Evolutionary conservation across 2,329 filamentous ascomycete species (phyloP).

Genomic region (Lachnellula suecica): DNA sequence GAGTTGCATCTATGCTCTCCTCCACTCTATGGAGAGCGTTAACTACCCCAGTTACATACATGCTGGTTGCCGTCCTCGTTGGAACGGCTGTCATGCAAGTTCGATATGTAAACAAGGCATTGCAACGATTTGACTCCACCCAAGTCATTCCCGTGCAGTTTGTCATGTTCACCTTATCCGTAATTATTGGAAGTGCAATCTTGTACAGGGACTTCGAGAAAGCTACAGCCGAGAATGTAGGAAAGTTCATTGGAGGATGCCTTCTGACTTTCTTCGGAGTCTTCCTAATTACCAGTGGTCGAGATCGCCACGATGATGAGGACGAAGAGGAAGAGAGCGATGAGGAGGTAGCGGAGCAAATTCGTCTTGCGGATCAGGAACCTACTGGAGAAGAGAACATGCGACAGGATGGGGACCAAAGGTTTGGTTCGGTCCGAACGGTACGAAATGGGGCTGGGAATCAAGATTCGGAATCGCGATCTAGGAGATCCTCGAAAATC

Average conservation of each 20-base stretch:
- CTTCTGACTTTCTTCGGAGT: slow-evolving; percentile 92
- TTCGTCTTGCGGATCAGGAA: slow-evolving; percentile 57
- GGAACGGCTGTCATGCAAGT: slow-evolving; percentile 93
- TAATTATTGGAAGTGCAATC: slow-evolving; percentile 90
- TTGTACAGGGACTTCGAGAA: slow-evolving; percentile 94
- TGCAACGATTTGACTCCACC: slow-evolving; percentile 94
- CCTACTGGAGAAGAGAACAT: slow-evolving; percentile 13
- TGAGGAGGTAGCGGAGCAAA: slow-evolving; percentile 63
- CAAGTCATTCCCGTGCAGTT: slow-evolving; percentile 98
- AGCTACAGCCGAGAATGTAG: slow-evolving; percentile 68
- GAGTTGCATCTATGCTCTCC: slow-evolving; percentile 91
- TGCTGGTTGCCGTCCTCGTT: slow-evolving; percentile 75
- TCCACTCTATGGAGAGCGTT: slow-evolving; percentile 87
- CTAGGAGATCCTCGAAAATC: slow-evolving; percentile 28
- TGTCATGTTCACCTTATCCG: slow-evolving; percentile 91
- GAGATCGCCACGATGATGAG: slow-evolving; percentile 57
- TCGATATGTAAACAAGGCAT: slow-evolving; percentile 86
- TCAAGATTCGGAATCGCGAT: slow-evolving; percentile 14
- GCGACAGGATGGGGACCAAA: slow-evolving; percentile 9
- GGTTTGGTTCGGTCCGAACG: slow-evolving; percentile 9
- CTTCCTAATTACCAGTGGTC: slow-evolving; percentile 92
- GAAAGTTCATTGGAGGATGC: slow-evolving; percentile 88
- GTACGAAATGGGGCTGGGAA: slow-evolving; percentile 18
- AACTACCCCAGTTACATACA: slow-evolving; percentile 88
- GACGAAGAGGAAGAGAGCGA: slow-evolving; percentile 60